These are phyloP conservation scores for Cunninghamia lanceolata DNA, from an alignment of 75 land plant genomes.

Conservation along the genomic window DNA sequence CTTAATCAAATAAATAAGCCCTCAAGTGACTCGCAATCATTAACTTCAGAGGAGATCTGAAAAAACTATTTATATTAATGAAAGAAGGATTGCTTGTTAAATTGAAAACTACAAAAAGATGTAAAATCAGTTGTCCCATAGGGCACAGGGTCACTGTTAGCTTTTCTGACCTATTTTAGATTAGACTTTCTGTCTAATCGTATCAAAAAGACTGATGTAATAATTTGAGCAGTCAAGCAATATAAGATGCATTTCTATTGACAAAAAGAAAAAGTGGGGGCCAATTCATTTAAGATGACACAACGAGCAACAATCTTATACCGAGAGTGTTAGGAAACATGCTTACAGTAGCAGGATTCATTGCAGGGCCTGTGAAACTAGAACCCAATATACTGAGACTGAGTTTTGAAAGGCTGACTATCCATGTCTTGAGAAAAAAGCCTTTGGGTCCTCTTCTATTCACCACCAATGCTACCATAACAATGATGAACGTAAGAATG, in stretches of 20 bases:
- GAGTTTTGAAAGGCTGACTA: constrained; percentile 69
- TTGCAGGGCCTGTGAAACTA: constrained; percentile 83
- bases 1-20: neutral
- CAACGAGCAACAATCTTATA: neutral
- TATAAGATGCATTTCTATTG: neutral
- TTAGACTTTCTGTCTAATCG: neutral
- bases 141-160: neutral
- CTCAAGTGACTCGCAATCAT: neutral
- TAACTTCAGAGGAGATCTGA: neutral
- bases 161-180: neutral
- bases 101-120: neutral
- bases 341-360: constrained; percentile 97
- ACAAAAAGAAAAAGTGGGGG: neutral
- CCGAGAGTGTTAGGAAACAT: neutral
- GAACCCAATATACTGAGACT: constrained; percentile 75
- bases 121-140: neutral
- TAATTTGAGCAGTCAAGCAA: neutral
- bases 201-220: neutral
- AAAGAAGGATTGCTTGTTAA: neutral
- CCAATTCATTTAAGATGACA: neutral
- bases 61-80: neutral
- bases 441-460: constrained; percentile 52
- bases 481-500: constrained; percentile 64
- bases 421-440: constrained; percentile 63
- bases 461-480: constrained; percentile 43